These are phyloP conservation scores for Protomyces macrosporus DNA, from an alignment of 1,139 yeast species.

Conservation along the genomic window DNA sequence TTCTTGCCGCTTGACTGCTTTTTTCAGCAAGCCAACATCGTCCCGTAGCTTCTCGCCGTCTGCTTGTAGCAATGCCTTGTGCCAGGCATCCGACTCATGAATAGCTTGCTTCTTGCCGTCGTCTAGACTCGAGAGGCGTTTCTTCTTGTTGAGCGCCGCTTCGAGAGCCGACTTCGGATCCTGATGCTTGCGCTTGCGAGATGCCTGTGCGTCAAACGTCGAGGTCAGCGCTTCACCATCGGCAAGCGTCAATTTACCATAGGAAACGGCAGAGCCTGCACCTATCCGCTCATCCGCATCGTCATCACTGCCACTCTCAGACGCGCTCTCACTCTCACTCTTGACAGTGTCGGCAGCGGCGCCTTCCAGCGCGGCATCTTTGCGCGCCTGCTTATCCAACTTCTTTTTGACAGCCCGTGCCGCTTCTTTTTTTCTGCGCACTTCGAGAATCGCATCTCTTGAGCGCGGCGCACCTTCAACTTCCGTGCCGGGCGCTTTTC, in stretches of 20 bases:
- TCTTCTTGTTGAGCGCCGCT: slow-evolving; percentile 68
- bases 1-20: slow-evolving; percentile 78
- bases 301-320: slow-evolving; percentile 39
- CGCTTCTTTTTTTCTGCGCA: slow-evolving; percentile 37
- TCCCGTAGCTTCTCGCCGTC: slow-evolving; percentile 85
- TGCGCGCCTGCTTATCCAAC: slow-evolving; percentile 27
- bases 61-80: slow-evolving; percentile 71
- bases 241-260: slow-evolving; percentile 74
- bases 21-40: slow-evolving; percentile 79
- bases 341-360: slow-evolving; percentile 37
- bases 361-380: slow-evolving; percentile 4
- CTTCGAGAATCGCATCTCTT: slow-evolving; percentile 45
- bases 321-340: slow-evolving; percentile 35
- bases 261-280: slow-evolving; percentile 49
- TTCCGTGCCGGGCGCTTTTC: slow-evolving; percentile 87
- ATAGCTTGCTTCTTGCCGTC: slow-evolving; percentile 69
- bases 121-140: slow-evolving; percentile 12
- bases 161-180: slow-evolving; percentile 78
- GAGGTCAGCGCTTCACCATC: slow-evolving; percentile 81
- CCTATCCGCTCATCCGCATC: slow-evolving; percentile 38
- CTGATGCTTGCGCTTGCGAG: slow-evolving; percentile 55
- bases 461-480: slow-evolving; percentile 69
- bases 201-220: slow-evolving; percentile 60
- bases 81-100: slow-evolving; percentile 69
- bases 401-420: slow-evolving; percentile 31